Evolutionary conservation across 2,329 filamentous ascomycete species (phyloP).

Genomic region (Sclerotinia nivalis): DNA sequence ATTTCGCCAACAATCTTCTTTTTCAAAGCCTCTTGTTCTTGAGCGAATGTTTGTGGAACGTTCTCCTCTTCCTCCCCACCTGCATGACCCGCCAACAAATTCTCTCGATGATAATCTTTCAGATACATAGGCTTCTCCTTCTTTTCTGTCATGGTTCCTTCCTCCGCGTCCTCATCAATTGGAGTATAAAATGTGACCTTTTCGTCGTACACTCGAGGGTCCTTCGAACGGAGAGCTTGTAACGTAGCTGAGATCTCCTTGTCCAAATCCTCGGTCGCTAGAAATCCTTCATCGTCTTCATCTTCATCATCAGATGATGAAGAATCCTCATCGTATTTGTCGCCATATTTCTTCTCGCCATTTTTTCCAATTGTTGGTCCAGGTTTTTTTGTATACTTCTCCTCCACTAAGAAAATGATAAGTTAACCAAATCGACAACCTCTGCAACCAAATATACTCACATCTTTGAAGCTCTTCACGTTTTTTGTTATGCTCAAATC

Average conservation of each 20-base stretch:
- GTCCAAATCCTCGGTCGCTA: constrained; percentile 84
- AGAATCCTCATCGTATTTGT: constrained; percentile 54
- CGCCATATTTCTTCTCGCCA: constrained; percentile 41
- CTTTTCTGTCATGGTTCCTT: constrained; percentile 49
- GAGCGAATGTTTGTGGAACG: constrained; percentile 67
- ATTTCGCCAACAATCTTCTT: constrained; percentile 77
- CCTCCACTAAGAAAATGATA: constrained; percentile 64
- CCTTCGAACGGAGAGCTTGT: constrained; percentile 83
- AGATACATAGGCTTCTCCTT: constrained; percentile 84
- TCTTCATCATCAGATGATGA: constrained; percentile 73
- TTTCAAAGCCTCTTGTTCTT: constrained; percentile 86
- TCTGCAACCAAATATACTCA: constrained; percentile 44
- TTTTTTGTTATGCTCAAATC: constrained; percentile 98
- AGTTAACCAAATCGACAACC: constrained; percentile 34
- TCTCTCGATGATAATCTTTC: constrained; percentile 88
- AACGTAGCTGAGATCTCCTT: constrained; percentile 84
- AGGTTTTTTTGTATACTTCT: constrained; percentile 66
- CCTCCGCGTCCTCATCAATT: constrained; percentile 53
- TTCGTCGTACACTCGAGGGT: constrained; percentile 86
- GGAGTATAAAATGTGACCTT: constrained; percentile 75
- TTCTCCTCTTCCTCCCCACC: constrained; percentile 61
- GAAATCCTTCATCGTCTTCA: constrained; percentile 86
- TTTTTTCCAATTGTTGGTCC: constrained; percentile 44
- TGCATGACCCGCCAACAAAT: constrained; percentile 71
- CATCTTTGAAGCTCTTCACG: constrained; percentile 77